Percentiles rank a stretch among this genome's conserved stretches.
Evolutionary conservation across 345 rosid species (phyloP).

Genomic region (Populus deltoides): DNA sequence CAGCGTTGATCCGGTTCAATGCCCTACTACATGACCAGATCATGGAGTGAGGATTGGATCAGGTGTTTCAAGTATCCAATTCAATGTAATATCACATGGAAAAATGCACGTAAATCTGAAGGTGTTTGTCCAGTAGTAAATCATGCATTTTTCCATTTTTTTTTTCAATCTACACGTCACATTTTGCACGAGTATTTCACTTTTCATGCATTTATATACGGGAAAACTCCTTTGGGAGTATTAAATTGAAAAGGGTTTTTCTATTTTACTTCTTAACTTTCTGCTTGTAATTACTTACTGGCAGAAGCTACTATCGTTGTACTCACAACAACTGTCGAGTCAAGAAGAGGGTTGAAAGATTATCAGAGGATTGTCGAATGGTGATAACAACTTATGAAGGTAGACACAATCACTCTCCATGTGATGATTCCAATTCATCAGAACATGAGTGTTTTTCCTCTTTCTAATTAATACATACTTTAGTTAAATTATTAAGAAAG

Average conservation of each 20-base stretch:
- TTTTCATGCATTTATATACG: no score
- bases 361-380: conserved; percentile 95
- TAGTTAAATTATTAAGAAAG: not conserved
- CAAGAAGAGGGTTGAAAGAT: conserved; percentile 93
- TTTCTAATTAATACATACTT: conserved; percentile 38
- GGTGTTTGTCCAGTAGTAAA: no score
- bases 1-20: no score
- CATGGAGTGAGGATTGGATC: not conserved
- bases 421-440: conserved; percentile 76
- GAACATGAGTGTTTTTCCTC: conserved; percentile 69
- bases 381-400: conserved; percentile 99
- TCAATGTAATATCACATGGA: no score
- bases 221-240: no score
- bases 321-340: conserved; percentile 84
- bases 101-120: no score
- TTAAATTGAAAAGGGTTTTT: not conserved
- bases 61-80: not conserved
- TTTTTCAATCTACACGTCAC: no score
- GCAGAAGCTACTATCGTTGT: conserved; percentile 90
- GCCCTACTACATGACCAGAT: no score
- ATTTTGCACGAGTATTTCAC: no score
- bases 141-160: no score
- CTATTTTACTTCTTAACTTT: not conserved
- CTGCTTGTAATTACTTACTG: not conserved
- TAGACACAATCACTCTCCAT: conserved; percentile 87